Evolutionary conservation across 129 eudicot species (phyloP).

Genomic region (Flaveria trinervia): DNA sequence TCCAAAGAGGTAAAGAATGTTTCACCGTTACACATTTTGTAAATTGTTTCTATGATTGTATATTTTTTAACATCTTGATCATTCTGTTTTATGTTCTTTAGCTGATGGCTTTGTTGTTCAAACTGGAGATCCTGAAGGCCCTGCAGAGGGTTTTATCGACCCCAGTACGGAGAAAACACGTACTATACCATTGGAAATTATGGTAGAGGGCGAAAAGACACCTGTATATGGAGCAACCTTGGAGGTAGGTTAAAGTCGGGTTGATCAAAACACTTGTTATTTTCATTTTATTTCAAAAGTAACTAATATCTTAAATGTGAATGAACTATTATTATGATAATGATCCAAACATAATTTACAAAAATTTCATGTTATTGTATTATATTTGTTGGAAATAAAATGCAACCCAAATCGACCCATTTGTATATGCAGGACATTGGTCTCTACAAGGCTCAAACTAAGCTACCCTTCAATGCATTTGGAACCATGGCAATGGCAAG

Average conservation of each 20-base stretch:
- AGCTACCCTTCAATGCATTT: constrained; percentile 94
- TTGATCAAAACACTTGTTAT: not conserved
- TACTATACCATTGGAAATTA: constrained; percentile 84
- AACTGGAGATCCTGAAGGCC: constrained; percentile 98
- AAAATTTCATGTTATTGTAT: too few relatives aligned
- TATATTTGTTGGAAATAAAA: not conserved
- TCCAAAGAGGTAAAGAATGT: constrained; percentile 70
- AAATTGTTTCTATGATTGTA: not conserved
- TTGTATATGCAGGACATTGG: constrained; percentile 80
- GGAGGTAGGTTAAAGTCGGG: constrained; percentile 61
- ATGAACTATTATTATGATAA: not conserved
- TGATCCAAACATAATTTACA: not conserved
- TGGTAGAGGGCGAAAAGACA: constrained; percentile 87
- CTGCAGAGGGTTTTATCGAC: constrained; percentile 97
- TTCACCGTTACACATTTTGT: not conserved
- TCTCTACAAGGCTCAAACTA: constrained; percentile 96
- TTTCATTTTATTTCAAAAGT: not conserved
- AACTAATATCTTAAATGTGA: not conserved
- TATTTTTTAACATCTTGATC: constrained; percentile 14
- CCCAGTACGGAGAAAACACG: constrained; percentile 96
- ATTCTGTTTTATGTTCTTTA: constrained; percentile 32
- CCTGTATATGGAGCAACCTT: constrained; percentile 86
- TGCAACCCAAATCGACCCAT: not conserved
- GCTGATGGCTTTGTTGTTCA: constrained; percentile 99
- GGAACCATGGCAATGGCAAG: constrained; percentile 99